Evolutionary conservation across 805 yeast species (phyloP), one percentile per base, ranked within the genome.

Genomic region (Yamadazyma kitorensis): DNA sequence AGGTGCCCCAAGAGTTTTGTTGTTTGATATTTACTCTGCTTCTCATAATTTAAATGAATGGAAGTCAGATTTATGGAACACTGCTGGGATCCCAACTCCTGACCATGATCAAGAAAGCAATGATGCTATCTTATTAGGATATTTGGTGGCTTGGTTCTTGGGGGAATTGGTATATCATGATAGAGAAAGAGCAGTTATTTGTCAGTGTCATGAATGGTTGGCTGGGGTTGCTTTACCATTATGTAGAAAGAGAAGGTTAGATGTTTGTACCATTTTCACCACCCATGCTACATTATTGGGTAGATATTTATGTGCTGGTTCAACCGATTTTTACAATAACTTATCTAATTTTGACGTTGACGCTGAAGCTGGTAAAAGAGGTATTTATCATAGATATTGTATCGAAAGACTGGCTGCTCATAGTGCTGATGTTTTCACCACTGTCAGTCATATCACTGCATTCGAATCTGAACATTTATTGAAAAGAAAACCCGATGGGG

Each of bases 401-500:
- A 84, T 91, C 45, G 98, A 91, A 67, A 76, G 98, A 40, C 89
- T 95, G 6, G 96, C 97, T 11, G 88, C 96, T 12, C 98, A 91
- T 57, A 74, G 93, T 10, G 87, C 95, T 5, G 98, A 91, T 59
- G 98, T 91, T 15, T 91, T 91, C 67, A 91, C 98, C 23, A 93
- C 98, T 0, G 98, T 91, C 8, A 86, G 96, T 8, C 95, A 91
- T 55, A 93, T 91, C 49, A 91, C 98, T n/a, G 98, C 98, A 2
- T 85, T 78, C 54, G 98, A 91, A 61, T 71, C 91, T 5, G 98
- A 91, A 64, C 94, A 89, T 59, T 70, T 91, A 59, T 72, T 91
- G 47, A 93, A 91, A 55, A 76, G 98, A 44, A 89, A 91, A 60
- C 98, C 98, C 1, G 98, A 91, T 55, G 98, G 98, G 3, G 97